Conservation (phyloP, 139 green algal species). For the Limnomonas spitsbergensis region DNA sequence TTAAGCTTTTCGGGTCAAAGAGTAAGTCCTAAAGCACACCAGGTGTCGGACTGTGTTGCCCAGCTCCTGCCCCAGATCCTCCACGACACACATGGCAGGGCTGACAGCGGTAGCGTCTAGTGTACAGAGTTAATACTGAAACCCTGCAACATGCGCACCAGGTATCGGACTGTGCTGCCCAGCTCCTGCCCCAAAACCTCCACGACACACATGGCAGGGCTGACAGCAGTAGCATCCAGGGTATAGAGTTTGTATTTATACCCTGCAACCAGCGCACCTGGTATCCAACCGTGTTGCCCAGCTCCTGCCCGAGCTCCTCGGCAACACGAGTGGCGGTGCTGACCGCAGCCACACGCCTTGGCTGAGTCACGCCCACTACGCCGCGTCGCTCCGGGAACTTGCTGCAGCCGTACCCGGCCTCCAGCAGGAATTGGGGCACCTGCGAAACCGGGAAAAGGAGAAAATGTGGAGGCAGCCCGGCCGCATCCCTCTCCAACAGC, state of each 20-base stretch:
- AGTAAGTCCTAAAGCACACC: too few relatives aligned
- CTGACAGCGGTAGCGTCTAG: constrained; percentile 77
- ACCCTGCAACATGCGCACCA: too few relatives aligned
- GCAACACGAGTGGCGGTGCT: constrained; percentile 79
- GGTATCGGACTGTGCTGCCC: constrained; percentile 83
- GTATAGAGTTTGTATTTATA: too few relatives aligned
- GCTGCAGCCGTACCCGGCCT: constrained; percentile 83
- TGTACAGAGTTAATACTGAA: too few relatives aligned
- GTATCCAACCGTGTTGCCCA: constrained; percentile 85
- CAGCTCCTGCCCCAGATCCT: constrained; percentile 72
- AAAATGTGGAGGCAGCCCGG: neutral
- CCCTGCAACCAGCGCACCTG: too few relatives aligned
- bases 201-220: constrained; percentile 76
- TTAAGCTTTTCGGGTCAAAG: too few relatives aligned
- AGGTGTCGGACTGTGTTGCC: constrained; percentile 86
- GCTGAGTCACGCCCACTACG: constrained; percentile 54
- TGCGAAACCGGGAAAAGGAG: constrained; percentile 32
- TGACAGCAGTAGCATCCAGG: too few relatives aligned
- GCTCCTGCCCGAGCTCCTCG: constrained; percentile 65
- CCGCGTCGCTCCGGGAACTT: constrained; percentile 67
- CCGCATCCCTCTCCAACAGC: too few relatives aligned
- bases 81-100: constrained; percentile 76
- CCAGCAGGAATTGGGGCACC: constrained; percentile 92
- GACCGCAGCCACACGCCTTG: constrained; percentile 83
- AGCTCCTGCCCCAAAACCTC: constrained; percentile 72